Evolutionary conservation across 345 rosid genomes (phyloP).

Genomic region (Linum tenue): DNA sequence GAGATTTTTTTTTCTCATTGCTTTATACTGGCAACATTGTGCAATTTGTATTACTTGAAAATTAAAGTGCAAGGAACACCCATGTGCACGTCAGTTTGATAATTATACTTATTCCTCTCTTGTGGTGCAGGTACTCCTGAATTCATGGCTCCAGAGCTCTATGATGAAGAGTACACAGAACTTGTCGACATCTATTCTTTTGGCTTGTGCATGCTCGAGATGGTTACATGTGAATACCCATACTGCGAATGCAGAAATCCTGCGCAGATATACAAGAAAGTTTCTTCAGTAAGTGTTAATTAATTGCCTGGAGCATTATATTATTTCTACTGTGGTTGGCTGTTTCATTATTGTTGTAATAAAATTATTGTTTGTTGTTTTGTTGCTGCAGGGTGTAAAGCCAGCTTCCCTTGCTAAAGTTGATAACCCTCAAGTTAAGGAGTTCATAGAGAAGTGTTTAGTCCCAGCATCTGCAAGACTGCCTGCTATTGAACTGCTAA

Average conservation of each 20-base stretch:
- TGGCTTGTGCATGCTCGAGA: conserved; percentile 23
- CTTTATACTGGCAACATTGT: neutral
- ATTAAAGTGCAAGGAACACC: too few species aligned
- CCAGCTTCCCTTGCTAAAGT: conserved; percentile 18
- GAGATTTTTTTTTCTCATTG: neutral
- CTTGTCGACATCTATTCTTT: conserved; percentile 23
- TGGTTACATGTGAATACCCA: conserved; percentile 24
- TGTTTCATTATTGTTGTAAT: neutral
- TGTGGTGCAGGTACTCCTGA: conserved; percentile 22
- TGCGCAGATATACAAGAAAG: conserved; percentile 23
- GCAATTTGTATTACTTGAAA: neutral
- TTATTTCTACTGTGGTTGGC: neutral
- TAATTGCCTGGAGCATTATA: neutral
- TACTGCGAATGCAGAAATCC: conserved; percentile 20
- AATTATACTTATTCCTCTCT: conserved; percentile 8
- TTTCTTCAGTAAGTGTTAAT: conserved; percentile 14
- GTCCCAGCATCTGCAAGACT: conserved; percentile 14
- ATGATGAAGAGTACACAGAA: conserved; percentile 20
- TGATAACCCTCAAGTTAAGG: conserved; percentile 12
- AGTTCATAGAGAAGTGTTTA: conserved; percentile 17
- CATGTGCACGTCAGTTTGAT: neutral
- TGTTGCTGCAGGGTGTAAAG: conserved; percentile 13
- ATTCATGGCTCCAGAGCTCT: conserved; percentile 26
- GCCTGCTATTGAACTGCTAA: conserved; percentile 16
- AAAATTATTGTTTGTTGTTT: neutral